These are phyloP conservation scores for Colletotrichum karsti DNA, from an alignment of 2,329 filamentous ascomycete species.

Conservation along the genomic window DNA sequence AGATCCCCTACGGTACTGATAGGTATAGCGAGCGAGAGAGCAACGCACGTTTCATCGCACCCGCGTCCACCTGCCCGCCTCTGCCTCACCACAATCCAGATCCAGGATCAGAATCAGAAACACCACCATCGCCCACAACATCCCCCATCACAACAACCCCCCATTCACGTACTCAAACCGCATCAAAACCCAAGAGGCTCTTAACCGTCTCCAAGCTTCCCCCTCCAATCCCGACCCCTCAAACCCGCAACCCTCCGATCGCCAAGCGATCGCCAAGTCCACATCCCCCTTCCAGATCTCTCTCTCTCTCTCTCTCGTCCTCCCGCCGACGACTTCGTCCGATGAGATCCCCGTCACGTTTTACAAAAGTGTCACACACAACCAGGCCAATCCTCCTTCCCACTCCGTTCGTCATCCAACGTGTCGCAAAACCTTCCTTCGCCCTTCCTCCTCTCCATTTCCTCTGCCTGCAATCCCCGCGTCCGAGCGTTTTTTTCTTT, in stretches of 20 bases:
- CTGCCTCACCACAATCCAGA: too few relatives aligned
- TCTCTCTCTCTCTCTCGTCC: too few relatives aligned
- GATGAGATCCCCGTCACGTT: conserved; percentile 11
- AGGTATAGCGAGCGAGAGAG: too few relatives aligned
- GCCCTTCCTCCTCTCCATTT: not conserved
- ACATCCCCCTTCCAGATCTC: not conserved
- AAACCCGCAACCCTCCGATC: not conserved
- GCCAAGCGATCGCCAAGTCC: conserved; percentile 3
- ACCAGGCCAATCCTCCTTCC: not conserved
- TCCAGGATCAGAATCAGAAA: too few relatives aligned
- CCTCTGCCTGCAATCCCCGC: not conserved
- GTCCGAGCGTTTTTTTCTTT: not conserved
- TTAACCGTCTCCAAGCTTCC: too few relatives aligned
- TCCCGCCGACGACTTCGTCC: not conserved
- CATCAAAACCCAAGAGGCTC: not conserved
- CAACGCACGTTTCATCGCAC: too few relatives aligned
- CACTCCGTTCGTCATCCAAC: not conserved
- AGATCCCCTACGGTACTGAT: too few relatives aligned
- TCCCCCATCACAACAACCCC: not conserved
- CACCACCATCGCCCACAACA: too few relatives aligned
- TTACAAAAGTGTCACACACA: conserved; percentile 15
- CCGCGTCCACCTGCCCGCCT: too few relatives aligned
- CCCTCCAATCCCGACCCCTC: too few relatives aligned
- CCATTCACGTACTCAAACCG: not conserved
- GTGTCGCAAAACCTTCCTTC: not conserved